phyloP scores from a whole-genome alignment of 2,329 filamentous ascomycete species.

The Ophiocordyceps camponoti-leonardi region DNA sequence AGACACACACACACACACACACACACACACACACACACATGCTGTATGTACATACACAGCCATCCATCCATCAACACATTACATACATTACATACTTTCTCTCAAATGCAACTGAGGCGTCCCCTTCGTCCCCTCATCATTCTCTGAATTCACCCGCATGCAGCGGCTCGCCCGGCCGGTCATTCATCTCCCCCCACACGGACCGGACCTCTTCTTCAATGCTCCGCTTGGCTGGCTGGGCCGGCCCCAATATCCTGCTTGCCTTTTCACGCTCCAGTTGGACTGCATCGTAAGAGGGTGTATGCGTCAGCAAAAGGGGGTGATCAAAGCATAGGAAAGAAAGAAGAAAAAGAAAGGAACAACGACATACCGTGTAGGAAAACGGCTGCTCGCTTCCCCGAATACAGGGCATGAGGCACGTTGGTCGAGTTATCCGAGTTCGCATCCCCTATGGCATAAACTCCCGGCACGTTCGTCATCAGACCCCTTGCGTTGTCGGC shows the following conservation, averaged over 20 bases:
- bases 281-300: conserved; percentile 12
- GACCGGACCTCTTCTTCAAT: conserved; percentile 17
- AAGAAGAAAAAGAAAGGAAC: background rate
- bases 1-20: too few relatives aligned
- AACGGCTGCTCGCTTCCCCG: conserved; percentile 39
- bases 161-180: conserved; percentile 21
- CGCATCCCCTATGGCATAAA: conserved; percentile 41
- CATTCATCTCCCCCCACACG: conserved; percentile 30
- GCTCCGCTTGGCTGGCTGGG: conserved; percentile 10
- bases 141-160: conserved; percentile 25
- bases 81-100: background rate
- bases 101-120: too few relatives aligned
- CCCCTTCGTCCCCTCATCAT: conserved; percentile 1
- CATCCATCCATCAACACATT: too few relatives aligned
- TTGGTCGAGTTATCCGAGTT: conserved; percentile 44
- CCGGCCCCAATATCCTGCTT: conserved; percentile 13
- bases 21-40: too few relatives aligned
- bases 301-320: background rate
- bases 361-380: conserved; percentile 33
- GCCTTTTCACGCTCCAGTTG: conserved; percentile 22
- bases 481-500: conserved; percentile 23
- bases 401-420: conserved; percentile 42
- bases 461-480: conserved; percentile 31
- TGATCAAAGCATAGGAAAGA: background rate
- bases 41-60: too few relatives aligned